Evolutionary conservation across 495 filamentous ascomycete species (phyloP).

Genomic region (Hyphodiscus hymeniophilus): DNA sequence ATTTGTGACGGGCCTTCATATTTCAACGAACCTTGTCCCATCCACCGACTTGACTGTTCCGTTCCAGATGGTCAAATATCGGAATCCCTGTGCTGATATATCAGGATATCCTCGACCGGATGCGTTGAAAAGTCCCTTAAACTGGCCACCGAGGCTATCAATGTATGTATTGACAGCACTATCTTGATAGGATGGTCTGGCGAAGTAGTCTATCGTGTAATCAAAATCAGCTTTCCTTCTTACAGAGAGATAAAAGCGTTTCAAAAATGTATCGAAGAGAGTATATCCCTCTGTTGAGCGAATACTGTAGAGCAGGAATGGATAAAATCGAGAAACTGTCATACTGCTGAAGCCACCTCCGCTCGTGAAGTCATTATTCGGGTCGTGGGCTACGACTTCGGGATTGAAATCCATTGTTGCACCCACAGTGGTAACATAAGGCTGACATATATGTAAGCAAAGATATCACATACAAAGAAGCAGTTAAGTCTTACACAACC

Average conservation of each 20-base stretch:
- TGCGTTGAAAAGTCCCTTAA: slow-evolving; percentile 16
- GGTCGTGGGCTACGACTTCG: slow-evolving; percentile 38
- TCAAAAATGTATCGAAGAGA: no score
- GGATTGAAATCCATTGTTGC: slow-evolving; percentile 52
- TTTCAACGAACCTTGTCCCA: slow-evolving; percentile 19
- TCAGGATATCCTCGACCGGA: slow-evolving; percentile 66
- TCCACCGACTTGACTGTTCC: slow-evolving; percentile 39
- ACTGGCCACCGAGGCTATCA: slow-evolving; percentile 15
- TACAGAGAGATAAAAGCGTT: no score
- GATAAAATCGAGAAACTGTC: no score
- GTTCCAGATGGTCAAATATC: slow-evolving; percentile 39
- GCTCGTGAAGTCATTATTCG: slow-evolving; percentile 35
- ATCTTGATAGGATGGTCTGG: slow-evolving; percentile 56
- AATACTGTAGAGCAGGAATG: no score
- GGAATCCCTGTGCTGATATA: slow-evolving; percentile 54
- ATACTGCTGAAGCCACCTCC: slow-evolving; percentile 67
- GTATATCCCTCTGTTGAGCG: no score
- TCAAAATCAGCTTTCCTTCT: no score
- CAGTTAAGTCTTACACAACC: slow-evolving; percentile 35
- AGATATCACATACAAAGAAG: not conserved
- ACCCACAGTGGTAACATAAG: slow-evolving; percentile 74
- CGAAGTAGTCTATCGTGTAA: no score
- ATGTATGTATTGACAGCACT: slow-evolving; percentile 49
- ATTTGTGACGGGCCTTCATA: slow-evolving; percentile 28
- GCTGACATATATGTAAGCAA: slow-evolving; percentile 20